Conservation (phyloP, 2,329 filamentous ascomycete genomes). For the Falciphora oryzae region DNA sequence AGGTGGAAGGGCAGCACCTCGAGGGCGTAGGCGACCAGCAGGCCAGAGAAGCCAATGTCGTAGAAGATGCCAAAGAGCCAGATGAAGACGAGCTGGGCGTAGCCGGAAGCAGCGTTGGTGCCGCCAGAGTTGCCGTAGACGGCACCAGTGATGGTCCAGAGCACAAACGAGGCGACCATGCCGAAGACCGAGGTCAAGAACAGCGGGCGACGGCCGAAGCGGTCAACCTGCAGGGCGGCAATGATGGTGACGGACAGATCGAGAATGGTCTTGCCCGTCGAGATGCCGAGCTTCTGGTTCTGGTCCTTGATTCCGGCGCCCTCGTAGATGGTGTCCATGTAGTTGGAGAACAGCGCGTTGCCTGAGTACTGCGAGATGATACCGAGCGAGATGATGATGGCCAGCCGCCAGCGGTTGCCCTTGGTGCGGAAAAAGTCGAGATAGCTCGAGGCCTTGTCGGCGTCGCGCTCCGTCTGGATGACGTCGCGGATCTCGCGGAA, state of each 20-base stretch:
- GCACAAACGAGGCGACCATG: conserved; percentile 38
- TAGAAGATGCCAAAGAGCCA: conserved; percentile 56
- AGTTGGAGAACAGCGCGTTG: conserved; percentile 62
- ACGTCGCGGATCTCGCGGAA: conserved; percentile 62
- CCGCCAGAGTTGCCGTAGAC: conserved; percentile 41
- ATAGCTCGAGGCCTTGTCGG: conserved; percentile 45
- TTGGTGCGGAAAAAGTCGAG: conserved; percentile 55
- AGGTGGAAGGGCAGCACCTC: conserved; percentile 54
- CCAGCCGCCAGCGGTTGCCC: conserved; percentile 59
- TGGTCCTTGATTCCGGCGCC: conserved; percentile 54
- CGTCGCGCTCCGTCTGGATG: conserved; percentile 49
- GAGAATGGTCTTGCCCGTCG: conserved; percentile 53
- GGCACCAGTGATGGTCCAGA: conserved; percentile 48
- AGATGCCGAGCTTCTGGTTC: conserved; percentile 49
- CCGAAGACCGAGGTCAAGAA: conserved; percentile 46
- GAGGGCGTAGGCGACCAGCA: conserved; percentile 51
- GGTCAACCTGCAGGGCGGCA: conserved; percentile 45
- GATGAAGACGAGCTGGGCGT: conserved; percentile 51
- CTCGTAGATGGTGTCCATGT: conserved; percentile 56
- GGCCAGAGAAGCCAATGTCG: conserved; percentile 53
- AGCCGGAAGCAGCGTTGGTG: conserved; percentile 40
- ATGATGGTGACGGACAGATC: conserved; percentile 51
- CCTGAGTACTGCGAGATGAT: conserved; percentile 64
- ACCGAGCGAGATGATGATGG: conserved; percentile 56
- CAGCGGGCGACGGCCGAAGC: conserved; percentile 45